Percentiles rank a stretch among this genome's conserved stretches.
Evolutionary conservation across 805 yeast species (phyloP).

Genomic region (Saccharomycopsis fibuligera): DNA sequence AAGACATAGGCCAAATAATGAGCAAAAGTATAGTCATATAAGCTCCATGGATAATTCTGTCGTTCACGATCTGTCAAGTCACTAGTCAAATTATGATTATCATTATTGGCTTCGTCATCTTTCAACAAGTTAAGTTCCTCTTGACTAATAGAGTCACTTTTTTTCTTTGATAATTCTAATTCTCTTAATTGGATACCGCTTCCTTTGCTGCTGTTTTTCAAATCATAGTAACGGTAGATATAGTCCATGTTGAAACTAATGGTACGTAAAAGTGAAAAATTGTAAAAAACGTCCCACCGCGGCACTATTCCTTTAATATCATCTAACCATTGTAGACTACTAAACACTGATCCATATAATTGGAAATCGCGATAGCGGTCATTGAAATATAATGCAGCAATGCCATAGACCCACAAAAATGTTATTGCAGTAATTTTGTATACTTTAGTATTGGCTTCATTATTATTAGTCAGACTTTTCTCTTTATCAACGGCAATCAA

Average conservation of each 20-base stretch:
- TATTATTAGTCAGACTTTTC: slow-evolving; percentile 18
- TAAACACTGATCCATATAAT: slow-evolving; percentile 35
- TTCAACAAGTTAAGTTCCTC: slow-evolving; percentile 2
- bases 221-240: slow-evolving; percentile 32
- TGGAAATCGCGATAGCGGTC: slow-evolving; percentile 54
- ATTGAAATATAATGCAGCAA: slow-evolving; percentile 72
- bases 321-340: slow-evolving; percentile 49
- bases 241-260: slow-evolving; percentile 80
- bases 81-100: neutral
- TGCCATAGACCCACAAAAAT: slow-evolving; percentile 70
- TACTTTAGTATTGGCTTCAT: slow-evolving; percentile 23
- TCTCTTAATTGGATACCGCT: slow-evolving; percentile 9
- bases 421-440: slow-evolving; percentile 35
- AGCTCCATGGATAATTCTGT: slow-evolving; percentile 53
- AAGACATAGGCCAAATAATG: slow-evolving; percentile 72
- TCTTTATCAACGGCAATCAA: slow-evolving; percentile 13
- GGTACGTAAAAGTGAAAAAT: slow-evolving; percentile 80
- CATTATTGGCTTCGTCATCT: neutral
- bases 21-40: slow-evolving; percentile 50
- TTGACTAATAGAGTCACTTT: neutral
- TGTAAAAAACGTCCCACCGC: slow-evolving; percentile 95
- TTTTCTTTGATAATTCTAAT: neutral
- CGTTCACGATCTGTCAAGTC: slow-evolving; percentile 55
- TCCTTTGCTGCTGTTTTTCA: slow-evolving; percentile 6
- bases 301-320: slow-evolving; percentile 66